Conservation (phyloP, 371 early-diverging fungal species). For the Lichtheimia hyalospora region DNA sequence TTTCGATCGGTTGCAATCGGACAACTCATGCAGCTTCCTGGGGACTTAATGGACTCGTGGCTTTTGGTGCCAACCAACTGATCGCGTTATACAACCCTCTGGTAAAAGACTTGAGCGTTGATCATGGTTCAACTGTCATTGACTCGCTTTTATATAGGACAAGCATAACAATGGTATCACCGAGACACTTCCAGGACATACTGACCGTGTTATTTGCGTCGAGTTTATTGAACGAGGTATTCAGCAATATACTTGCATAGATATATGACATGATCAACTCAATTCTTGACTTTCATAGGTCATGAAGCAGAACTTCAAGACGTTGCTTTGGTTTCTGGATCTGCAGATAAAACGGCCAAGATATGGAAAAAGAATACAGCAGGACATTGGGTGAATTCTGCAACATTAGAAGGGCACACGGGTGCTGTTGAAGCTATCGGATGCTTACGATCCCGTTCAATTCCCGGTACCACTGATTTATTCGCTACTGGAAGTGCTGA, state of each 20-base stretch:
- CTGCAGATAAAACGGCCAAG: constrained; percentile 76
- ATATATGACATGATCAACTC: background rate
- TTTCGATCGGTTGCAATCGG: constrained; percentile 71
- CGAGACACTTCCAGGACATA: constrained; percentile 78
- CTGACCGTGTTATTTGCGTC: constrained; percentile 79
- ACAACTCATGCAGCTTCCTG: constrained; percentile 70
- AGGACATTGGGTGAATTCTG: constrained; percentile 66
- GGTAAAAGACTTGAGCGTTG: constrained; percentile 30
- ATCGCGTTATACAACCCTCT: constrained; percentile 78
- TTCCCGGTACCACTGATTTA: constrained; percentile 45
- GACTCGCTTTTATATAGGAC: background rate
- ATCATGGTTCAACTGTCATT: no score
- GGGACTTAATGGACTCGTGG: constrained; percentile 66
- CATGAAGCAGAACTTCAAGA: constrained; percentile 50
- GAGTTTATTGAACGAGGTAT: constrained; percentile 67
- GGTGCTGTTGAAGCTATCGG: constrained; percentile 72
- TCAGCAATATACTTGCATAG: background rate
- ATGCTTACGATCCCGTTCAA: constrained; percentile 49
- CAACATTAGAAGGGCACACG: constrained; percentile 70
- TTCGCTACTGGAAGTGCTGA: constrained; percentile 82
- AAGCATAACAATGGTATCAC: constrained; percentile 50
- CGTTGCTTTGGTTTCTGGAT: constrained; percentile 78
- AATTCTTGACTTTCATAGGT: constrained; percentile 24
- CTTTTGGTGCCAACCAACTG: constrained; percentile 71
- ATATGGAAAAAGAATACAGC: constrained; percentile 63